Base-by-base conservation (phyloP, 768 basidiomycete species). In the Podaxis carcinomalis region DNA sequence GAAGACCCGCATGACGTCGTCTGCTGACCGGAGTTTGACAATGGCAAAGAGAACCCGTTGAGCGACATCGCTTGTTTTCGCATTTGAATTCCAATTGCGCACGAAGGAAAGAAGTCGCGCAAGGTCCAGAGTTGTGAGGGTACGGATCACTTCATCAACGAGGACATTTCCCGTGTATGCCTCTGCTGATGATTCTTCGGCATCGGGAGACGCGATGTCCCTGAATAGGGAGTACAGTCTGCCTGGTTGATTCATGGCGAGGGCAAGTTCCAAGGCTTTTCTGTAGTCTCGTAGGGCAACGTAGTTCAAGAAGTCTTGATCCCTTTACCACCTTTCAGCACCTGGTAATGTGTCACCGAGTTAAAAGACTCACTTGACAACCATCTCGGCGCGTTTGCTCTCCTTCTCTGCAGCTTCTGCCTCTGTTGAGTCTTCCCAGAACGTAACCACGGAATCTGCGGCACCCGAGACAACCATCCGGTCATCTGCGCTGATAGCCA, bases 391-490 rank as follows among this genome's bases (percentile, higher is more conserved):
- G 23, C 92, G 83, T 67, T 88, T 85, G 4, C 79, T 74, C 67
- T 90, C 89, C 69, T 86, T 89, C 71, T 93, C 89, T 39, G 78
- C 75, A 65, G 90, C 87, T 63, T 91, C 81, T 65, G 91, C 87
- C 69, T 90, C 91, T 0, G 95, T 97, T 63, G 89, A 92, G 72
- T 98, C 96, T 74, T 92, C 81, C 97, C 97, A 98, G 70, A 99
- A 90, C 2, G 93, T 98, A 61, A 97, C 85, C 7, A 97, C 83
- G 11, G 96, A 98, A 73, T 99, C 97, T 7, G 97, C 97, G 5
- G 93, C 95, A 13, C 92, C 97, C 21, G 95, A 95, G 21, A 98
- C 87, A 67, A 98, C 87, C 0, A 84, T 92, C 50, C 78, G 80
- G 68, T 94, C 94, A 69, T 98, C 92, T 6, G 77, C 70, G 67